phyloP scores from a whole-genome alignment of 768 basidiomycete genomes.

The Kwoniella sp. region DNA sequence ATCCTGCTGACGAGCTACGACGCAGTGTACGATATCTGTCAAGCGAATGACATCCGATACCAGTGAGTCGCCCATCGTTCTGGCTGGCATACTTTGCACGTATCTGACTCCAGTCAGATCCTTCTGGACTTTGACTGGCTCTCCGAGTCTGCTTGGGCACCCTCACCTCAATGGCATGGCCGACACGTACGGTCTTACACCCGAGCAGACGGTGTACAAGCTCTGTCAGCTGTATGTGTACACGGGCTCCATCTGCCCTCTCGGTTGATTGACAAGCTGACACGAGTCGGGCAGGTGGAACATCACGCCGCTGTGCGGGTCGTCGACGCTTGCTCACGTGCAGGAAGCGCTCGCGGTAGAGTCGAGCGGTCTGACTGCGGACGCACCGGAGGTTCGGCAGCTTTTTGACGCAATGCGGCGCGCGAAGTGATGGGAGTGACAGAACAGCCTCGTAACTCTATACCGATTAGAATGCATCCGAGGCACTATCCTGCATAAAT shows the following conservation, averaged over 20 bases:
- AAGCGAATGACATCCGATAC: conserved; percentile 62
- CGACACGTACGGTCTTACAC: conserved; percentile 56
- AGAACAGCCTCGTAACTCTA: too few relatives aligned
- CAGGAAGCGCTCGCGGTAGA: conserved; percentile 57
- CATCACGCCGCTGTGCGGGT: conserved; percentile 71
- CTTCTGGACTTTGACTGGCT: conserved; percentile 83
- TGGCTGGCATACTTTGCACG: too few relatives aligned
- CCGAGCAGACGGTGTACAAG: conserved; percentile 65
- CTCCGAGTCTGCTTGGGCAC: conserved; percentile 60
- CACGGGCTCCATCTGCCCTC: neutral
- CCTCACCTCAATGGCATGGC: conserved; percentile 55
- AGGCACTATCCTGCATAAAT: too few relatives aligned
- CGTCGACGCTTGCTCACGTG: conserved; percentile 66
- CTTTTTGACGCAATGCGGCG: conserved; percentile 16
- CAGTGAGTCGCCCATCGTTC: conserved; percentile 57
- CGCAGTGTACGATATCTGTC: conserved; percentile 62
- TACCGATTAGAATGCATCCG: too few relatives aligned
- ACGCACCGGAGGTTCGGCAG: conserved; percentile 14
- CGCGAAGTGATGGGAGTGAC: neutral
- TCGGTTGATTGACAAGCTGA: neutral
- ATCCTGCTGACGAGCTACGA: too few relatives aligned
- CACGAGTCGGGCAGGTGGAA: conserved; percentile 51
- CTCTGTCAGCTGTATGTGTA: conserved; percentile 57
- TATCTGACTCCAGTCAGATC: conserved; percentile 63
- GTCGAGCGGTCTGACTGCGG: conserved; percentile 6